A percentile compares a stretch with the other conserved stretches of the same genome.
Conservation (phyloP, 257 asterid genomes). For the Solanum habrochaites region DNA sequence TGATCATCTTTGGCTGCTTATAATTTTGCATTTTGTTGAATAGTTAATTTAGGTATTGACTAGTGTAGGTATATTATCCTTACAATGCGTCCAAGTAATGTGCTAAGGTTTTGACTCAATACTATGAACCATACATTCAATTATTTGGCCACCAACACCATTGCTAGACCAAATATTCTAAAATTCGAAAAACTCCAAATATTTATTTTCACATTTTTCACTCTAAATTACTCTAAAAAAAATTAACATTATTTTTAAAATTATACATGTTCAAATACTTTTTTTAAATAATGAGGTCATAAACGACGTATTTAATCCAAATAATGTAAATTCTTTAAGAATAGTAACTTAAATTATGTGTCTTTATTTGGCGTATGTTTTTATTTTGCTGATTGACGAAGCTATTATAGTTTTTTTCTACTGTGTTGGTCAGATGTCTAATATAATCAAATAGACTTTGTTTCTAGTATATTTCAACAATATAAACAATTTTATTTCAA, state of each 20-base stretch:
- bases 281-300: no score
- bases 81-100: neutral
- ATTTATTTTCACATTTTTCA: neutral
- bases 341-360: no score
- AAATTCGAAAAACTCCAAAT: neutral
- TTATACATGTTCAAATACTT: no score
- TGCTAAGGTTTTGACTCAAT: neutral
- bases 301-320: no score
- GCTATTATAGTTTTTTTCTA: no score
- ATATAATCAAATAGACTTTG: neutral
- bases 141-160: neutral
- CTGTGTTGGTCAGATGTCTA: no score
- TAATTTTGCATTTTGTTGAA: neutral
- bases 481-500: neutral
- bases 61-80: neutral
- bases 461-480: neutral
- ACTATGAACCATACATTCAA: neutral
- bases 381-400: no score
- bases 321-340: no score
- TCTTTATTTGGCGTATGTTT: no score
- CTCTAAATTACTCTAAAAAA: neutral
- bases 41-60: neutral
- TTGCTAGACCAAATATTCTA: neutral
- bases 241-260: no score
- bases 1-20: neutral